Evolutionary conservation across 495 filamentous ascomycete genomes (phyloP).

Genomic region (Podospora sp.): DNA sequence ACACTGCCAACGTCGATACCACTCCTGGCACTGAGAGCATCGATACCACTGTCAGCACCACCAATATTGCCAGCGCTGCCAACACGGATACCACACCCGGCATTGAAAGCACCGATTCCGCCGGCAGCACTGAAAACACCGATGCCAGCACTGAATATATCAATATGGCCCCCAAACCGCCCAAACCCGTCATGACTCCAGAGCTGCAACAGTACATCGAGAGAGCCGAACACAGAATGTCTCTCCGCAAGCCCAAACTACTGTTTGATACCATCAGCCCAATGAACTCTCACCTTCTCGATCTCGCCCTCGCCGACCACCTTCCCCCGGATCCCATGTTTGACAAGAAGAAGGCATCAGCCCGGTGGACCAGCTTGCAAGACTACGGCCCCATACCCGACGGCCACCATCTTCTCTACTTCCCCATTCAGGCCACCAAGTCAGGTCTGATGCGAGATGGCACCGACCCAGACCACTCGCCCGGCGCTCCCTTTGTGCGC

Average conservation of each 20-base stretch:
- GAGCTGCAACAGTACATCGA: conserved; percentile 22
- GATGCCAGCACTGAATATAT: no score
- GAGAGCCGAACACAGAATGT: conserved; percentile 21
- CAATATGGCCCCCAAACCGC: not conserved
- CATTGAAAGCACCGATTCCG: no score
- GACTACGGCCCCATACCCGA: conserved; percentile 47
- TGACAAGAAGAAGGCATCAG: not conserved
- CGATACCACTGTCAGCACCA: conserved; percentile 15
- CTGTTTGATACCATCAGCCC: conserved; percentile 67
- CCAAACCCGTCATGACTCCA: not conserved
- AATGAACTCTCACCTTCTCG: conserved; percentile 65
- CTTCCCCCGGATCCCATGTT: conserved; percentile 38
- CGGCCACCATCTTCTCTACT: conserved; percentile 75
- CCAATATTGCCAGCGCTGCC: no score
- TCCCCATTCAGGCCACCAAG: conserved; percentile 61
- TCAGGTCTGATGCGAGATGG: conserved; percentile 66
- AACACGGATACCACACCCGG: no score
- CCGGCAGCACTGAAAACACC: no score
- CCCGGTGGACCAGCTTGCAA: not conserved
- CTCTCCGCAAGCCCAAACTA: conserved; percentile 54
- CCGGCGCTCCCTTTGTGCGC: conserved; percentile 62
- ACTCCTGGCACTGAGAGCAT: not conserved
- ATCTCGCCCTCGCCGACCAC: conserved; percentile 62
- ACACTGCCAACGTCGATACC: not conserved
- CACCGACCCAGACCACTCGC: conserved; percentile 70